Percentiles rank a stretch among this genome's conserved stretches.
These are phyloP conservation scores for Hibiscus syriacus DNA, from an alignment of 345 rosid species.

Conservation along the genomic window DNA sequence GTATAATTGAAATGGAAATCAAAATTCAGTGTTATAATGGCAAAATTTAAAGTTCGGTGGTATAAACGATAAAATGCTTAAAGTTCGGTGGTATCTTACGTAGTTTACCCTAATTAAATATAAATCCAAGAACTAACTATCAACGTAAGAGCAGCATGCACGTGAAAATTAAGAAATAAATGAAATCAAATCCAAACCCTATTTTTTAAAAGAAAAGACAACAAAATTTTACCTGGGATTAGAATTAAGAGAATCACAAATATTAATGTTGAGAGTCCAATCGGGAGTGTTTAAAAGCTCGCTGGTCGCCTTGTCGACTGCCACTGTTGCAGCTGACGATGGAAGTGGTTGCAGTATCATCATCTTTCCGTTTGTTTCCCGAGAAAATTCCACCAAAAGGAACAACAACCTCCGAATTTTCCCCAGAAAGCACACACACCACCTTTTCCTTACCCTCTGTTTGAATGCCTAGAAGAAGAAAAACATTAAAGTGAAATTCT, in stretches of 20 bases:
- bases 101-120: too few species aligned
- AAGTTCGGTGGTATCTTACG: too few species aligned
- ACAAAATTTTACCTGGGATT: conserved; percentile 47
- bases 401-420: background rate
- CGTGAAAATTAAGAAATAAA: background rate
- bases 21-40: too few species aligned
- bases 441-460: too few species aligned
- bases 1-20: too few species aligned
- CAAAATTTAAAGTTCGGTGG: too few species aligned
- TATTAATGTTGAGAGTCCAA: conserved; percentile 94
- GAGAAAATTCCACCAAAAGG: background rate
- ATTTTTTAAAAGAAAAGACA: background rate
- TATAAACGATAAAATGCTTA: too few species aligned
- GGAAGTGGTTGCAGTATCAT: conserved; percentile 33
- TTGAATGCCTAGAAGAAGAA: too few species aligned
- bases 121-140: background rate
- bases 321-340: conserved; percentile 70
- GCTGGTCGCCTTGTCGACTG: conserved; percentile 94
- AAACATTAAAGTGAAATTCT: too few species aligned
- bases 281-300: conserved; percentile 80
- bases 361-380: conserved; percentile 12
- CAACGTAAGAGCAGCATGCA: background rate
- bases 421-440: background rate
- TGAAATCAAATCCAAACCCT: background rate
- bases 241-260: conserved; percentile 81